phyloP scores from a whole-genome alignment of 2,329 filamentous ascomycete species.

The Aspergillus udagawae region DNA sequence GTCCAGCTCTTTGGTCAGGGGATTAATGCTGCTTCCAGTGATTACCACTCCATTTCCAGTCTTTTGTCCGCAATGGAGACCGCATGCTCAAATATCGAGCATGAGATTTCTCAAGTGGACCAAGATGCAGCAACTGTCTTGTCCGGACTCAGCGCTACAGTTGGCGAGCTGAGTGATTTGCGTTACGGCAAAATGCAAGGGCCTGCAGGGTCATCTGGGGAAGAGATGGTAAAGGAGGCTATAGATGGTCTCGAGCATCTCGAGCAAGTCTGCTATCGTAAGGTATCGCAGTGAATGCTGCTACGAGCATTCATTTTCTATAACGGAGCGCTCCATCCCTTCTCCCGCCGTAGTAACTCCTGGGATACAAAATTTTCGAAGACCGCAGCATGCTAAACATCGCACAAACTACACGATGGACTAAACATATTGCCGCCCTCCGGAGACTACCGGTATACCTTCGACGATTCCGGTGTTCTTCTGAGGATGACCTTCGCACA shows the following conservation, averaged over 20 bases:
- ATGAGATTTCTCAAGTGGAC: constrained; percentile 63
- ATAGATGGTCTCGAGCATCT: constrained; percentile 62
- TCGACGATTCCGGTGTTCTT: neutral
- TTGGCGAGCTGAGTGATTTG: constrained; percentile 75
- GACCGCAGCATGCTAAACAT: too few relatives aligned
- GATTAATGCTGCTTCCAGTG: constrained; percentile 33
- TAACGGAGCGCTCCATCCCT: neutral
- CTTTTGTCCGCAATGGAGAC: constrained; percentile 67
- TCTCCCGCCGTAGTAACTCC: neutral
- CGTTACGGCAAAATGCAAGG: constrained; percentile 68
- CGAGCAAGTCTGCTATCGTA: constrained; percentile 57
- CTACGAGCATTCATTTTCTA: neutral
- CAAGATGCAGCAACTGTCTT: constrained; percentile 60
- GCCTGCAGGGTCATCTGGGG: constrained; percentile 48
- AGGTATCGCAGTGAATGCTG: constrained; percentile 10
- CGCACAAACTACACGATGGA: too few relatives aligned
- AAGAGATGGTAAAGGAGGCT: constrained; percentile 61
- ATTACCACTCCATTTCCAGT: constrained; percentile 58
- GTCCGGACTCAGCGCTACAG: constrained; percentile 58
- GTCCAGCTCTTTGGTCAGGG: constrained; percentile 57
- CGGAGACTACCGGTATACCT: neutral
- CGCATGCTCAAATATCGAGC: constrained; percentile 62
- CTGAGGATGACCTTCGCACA: neutral
- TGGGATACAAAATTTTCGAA: neutral
- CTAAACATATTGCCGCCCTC: neutral